Evolutionary conservation across 495 filamentous ascomycete genomes (phyloP), one percentile per base, ranked within the genome.

Genomic region (Pyrenula aspistea): DNA sequence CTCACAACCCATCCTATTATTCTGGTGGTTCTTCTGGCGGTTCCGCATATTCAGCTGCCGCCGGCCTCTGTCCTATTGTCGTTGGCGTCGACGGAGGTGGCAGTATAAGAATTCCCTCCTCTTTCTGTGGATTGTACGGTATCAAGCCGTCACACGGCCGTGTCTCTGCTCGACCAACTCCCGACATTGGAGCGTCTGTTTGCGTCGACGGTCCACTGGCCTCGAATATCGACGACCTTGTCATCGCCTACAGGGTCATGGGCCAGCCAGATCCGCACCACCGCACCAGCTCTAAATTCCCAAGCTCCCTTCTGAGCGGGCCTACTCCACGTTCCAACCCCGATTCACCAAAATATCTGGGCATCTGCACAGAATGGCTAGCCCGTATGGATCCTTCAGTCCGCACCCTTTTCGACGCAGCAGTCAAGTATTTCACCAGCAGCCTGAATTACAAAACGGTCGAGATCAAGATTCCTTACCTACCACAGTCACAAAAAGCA

Each of bases 11-110:
- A 0, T 61, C 74, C 2, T 95, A 91, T 73, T 96, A 94, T 69
- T 84, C 87, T 23, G 92, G 92, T 24, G 92, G 92, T 15, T 94
- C 88, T 0, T 95, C 91, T 0, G 87, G 89, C 4, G 92, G 92
- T 2, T 82, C 83, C 22, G 91, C 81, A 1, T 95, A 91, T 56
- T 82, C 86, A 48, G 81, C 95, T 31, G 74, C 80, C 10, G 76
- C 83, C 2, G 91, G 91, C 1, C 65, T 96, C 11, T 75, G 94
- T 2, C 91, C 91, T 12, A 83, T 97, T 59, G 83, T 86, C 3
- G 71, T 95, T 10, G 92, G 89, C 25, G 85, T 86, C 1, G 92
- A 97, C 66, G 88, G 89, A 10, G 91, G 92, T 22, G 92, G 92
- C 53, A 89, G 84, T 56, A 83, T 95, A 56, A 81, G 92, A 10